Conservation (phyloP, 768 basidiomycete genomes). For the Pseudohyphozyma bogoriensis region DNA sequence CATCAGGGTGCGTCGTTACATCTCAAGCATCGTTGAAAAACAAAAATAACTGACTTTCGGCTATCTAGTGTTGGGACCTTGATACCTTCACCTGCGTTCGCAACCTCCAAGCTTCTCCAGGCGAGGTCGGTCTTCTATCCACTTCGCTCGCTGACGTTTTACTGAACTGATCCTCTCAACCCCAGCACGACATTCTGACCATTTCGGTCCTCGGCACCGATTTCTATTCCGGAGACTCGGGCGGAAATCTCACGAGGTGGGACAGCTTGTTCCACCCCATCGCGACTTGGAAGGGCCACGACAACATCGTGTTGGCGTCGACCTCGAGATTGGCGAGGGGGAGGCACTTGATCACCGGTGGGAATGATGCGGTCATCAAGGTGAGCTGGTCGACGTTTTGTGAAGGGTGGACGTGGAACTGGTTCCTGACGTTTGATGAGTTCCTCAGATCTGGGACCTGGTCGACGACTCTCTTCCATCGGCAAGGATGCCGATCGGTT, state of each 20-base stretch:
- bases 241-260: constrained; percentile 65
- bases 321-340: neutral
- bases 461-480: neutral
- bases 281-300: constrained; percentile 70
- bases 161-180: too few species aligned
- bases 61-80: constrained; percentile 52
- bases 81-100: constrained; percentile 80
- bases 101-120: constrained; percentile 75
- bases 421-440: too few species aligned
- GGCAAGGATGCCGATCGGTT: neutral
- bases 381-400: too few species aligned
- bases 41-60: neutral
- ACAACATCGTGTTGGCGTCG: constrained; percentile 56
- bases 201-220: constrained; percentile 57
- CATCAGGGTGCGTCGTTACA: constrained; percentile 53
- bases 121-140: constrained; percentile 39
- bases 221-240: constrained; percentile 47
- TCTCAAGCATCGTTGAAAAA: neutral
- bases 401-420: too few species aligned
- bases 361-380: constrained; percentile 76
- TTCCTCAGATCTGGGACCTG: neutral
- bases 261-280: constrained; percentile 75
- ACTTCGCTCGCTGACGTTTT: neutral
- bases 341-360: constrained; percentile 53
- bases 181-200: constrained; percentile 64